A percentile compares a stretch with the other conserved stretches of the same genome.
These are phyloP conservation scores for Salvia splendens DNA, from an alignment of 257 asterid genomes.

Conservation along the genomic window DNA sequence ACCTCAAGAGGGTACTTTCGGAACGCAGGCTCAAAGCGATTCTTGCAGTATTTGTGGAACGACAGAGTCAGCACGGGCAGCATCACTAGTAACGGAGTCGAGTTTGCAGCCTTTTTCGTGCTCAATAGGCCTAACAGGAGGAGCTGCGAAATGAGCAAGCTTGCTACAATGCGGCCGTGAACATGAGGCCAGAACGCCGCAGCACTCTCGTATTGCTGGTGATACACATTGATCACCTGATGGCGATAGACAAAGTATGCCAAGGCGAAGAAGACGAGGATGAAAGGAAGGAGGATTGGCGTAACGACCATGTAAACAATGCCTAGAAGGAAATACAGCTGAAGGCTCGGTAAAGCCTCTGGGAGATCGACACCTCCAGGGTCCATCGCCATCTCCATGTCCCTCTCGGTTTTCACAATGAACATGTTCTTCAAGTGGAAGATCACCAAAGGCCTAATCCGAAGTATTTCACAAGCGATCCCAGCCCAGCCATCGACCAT, in stretches of 20 bases:
- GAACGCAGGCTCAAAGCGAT: conserved; percentile 94
- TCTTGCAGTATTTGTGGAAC: conserved; percentile 90
- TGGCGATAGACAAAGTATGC: conserved; percentile 95
- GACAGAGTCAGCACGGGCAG: conserved; percentile 74
- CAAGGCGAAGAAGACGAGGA: conserved; percentile 83
- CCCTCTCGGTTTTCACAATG: conserved; percentile 89
- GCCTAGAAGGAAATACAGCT: conserved; percentile 86
- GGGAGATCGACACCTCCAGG: conserved; percentile 82
- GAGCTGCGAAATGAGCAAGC: conserved; percentile 85
- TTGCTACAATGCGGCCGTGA: conserved; percentile 84
- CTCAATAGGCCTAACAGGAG: conserved; percentile 82
- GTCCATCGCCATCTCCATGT: conserved; percentile 79
- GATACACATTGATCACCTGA: conserved; percentile 91
- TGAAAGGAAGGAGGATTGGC: conserved; percentile 93
- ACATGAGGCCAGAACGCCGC: conserved; percentile 99
- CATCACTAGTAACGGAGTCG: conserved; percentile 80
- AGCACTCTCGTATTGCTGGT: conserved; percentile 89
- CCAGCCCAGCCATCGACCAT: conserved; percentile 99
- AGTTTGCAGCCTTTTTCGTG: conserved; percentile 81
- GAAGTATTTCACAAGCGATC: conserved; percentile 85
- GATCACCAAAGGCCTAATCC: conserved; percentile 68
- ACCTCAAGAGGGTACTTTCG: conserved; percentile 94
- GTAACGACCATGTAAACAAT: conserved; percentile 87
- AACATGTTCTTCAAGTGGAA: conserved; percentile 86
- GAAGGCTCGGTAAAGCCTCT: conserved; percentile 82